A percentile compares a stretch with the other conserved stretches of the same genome.
Evolutionary conservation across 2,329 filamentous ascomycete genomes (phyloP).

Genomic region (Pseudocercospora musae): DNA sequence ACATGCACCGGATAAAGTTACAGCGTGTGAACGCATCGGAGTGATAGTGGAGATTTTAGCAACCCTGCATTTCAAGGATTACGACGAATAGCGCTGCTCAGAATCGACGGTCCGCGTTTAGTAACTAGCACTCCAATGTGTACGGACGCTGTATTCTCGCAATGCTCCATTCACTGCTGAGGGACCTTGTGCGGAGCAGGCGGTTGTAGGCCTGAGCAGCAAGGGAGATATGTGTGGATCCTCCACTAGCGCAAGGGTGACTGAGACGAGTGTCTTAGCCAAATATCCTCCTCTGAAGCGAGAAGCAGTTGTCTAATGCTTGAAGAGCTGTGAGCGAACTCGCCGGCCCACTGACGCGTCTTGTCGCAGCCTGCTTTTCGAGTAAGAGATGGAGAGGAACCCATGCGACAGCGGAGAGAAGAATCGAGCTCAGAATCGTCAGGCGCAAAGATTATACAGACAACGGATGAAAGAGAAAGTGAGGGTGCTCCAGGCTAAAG

Average conservation of each 20-base stretch:
- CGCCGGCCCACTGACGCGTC: not conserved
- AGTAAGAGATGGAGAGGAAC: not conserved
- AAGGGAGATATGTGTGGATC: not conserved
- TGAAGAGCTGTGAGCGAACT: not conserved
- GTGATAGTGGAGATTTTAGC: too few relatives aligned
- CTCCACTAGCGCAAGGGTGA: not conserved
- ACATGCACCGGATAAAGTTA: not conserved
- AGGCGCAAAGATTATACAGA: not conserved
- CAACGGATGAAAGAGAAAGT: not conserved
- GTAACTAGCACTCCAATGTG: too few relatives aligned
- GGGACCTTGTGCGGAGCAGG: not conserved
- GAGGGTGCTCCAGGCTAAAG: not conserved
- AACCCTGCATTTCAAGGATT: too few relatives aligned
- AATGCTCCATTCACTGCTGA: not conserved
- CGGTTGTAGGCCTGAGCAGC: not conserved
- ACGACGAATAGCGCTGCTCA: too few relatives aligned
- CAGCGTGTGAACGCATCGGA: too few relatives aligned
- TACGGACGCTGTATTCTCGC: too few relatives aligned
- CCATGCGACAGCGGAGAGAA: not conserved
- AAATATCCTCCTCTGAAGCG: not conserved
- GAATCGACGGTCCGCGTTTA: too few relatives aligned
- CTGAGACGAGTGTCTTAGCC: not conserved
- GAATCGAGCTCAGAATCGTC: not conserved
- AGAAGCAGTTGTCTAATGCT: not conserved
- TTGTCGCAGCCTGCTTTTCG: not conserved